These are phyloP conservation scores for Umbelopsis ramanniana DNA, from an alignment of 192 early-diverging fungal species.

Conservation along the genomic window DNA sequence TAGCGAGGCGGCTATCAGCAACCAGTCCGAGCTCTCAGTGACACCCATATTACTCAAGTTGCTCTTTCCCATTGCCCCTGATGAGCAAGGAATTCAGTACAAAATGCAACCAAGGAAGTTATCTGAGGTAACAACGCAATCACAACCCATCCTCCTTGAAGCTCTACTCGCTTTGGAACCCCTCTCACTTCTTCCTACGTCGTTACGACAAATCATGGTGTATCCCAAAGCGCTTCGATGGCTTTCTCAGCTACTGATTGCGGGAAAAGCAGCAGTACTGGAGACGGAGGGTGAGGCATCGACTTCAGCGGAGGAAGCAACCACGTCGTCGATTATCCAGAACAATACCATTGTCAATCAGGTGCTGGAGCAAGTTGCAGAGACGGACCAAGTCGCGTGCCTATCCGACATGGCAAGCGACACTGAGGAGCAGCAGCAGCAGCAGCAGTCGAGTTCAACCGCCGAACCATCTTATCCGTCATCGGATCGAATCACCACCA, in stretches of 20 bases:
- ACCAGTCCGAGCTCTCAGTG: not conserved
- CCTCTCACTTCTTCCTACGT: not conserved
- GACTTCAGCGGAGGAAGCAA: not conserved
- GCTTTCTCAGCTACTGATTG: slow-evolving; percentile 9
- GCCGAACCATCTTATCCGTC: not conserved
- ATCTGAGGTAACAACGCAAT: not conserved
- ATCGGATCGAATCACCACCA: not conserved
- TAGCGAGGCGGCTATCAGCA: slow-evolving; percentile 11
- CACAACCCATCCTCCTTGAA: not conserved
- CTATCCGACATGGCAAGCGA: not conserved
- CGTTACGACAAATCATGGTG: slow-evolving; percentile 13
- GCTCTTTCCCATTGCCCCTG: slow-evolving; percentile 1
- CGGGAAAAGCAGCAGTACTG: not conserved
- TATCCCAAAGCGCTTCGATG: slow-evolving; percentile 2
- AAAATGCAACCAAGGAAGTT: not conserved
- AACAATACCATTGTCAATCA: not conserved
- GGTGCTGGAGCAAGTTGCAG: not conserved
- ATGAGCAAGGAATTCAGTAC: not conserved
- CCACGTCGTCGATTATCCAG: not conserved
- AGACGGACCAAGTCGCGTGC: not conserved
- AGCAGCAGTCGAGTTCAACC: not conserved
- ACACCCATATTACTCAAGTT: slow-evolving; percentile 1
- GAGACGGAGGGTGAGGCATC: not conserved
- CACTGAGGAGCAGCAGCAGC: not conserved
- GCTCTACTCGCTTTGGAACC: not conserved